Base-by-base conservation (phyloP, 805 yeast genomes). In the Yarrowia keelungensis region DNA sequence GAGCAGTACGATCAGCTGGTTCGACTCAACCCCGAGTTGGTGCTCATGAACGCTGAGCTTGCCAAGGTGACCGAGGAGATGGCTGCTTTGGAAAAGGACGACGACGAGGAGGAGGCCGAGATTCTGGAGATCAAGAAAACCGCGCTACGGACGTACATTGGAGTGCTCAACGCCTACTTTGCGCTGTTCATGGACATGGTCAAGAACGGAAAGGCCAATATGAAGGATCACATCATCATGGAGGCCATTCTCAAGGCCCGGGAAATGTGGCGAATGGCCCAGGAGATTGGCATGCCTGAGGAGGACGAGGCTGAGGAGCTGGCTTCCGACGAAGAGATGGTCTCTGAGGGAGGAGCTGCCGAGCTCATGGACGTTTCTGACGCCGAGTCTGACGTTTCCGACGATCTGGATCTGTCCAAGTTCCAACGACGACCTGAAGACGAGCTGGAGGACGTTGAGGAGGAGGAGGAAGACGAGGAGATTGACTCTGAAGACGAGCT, bases 161-260 rank as follows among this genome's bases (percentile, higher is more conserved):
- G 94, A 14, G 82, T 96, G 35, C 85, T 94, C 35, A 81, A 89
- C 5, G 85, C 92, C 7, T 94, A 92, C 76, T 86, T 94, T 74
- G 89, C 97, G 3, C 76, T 95, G 15, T 86, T 94, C 71, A 78
- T 85, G 16, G 87, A 87, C 46, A 83, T 85, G 54, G 75, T 88
- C 47, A 78, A 80, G 53, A 80, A 81, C 26, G 88, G 86, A 36
- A 89, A 86, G 65, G 76, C 68, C 81, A 79, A 85, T 11, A 87
- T 93, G 89, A 92, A 91, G 73, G 96, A 91, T 69, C 94, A 90
- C 72, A 90, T 94, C 2, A 89, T 94, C 1, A 94, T 95, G 97
- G 92, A 91, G 74, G 85, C 89, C 38, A 88, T 94, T 42, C 80
- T 94, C 67, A 87, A 89, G 67, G 83, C 95, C 2, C 84, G 96